Evolutionary conservation across 768 basidiomycete genomes (phyloP), one percentile per base, ranked within the genome.

Genomic region (Psilocybe azurescens): DNA sequence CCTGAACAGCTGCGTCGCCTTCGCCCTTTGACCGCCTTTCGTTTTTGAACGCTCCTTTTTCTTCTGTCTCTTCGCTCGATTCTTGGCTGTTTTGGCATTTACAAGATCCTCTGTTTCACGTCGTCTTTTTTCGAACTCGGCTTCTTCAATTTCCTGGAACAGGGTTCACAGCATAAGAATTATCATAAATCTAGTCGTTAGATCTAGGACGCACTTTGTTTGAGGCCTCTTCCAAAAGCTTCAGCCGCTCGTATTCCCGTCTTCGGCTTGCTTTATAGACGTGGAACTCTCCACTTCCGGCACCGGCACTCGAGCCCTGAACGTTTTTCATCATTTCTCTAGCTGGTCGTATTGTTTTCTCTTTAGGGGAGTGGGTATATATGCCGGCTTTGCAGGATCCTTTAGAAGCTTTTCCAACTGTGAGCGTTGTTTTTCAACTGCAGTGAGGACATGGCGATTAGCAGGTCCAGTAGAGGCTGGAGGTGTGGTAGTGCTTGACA

Each of bases 301-400:
- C 97, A 49, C 97, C 97, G 6, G 97, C 95, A 74, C 93, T 94
- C 14, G 94, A 96, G 0, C 97, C 97, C 75, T 98, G 96, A 6
- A 99, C 97, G 69, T 99, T 99, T 84, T 97, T 98, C 93, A 99
- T 98, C 93, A 95, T 95, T 74, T 95, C 97, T 53, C 93, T 83
- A 8, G 96, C 82, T 1, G 95, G 81, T 18, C 95, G 81, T 32
- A 98, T 80, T 0, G 81, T 82, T 79, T 93, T 95, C 64, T 93
- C 91, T 74, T 93, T 91, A 5, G 91, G 90, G 91, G 81, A n/a
- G 84, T 69, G 1, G 96, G 94, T 9, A 99, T 78, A 70, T 86
- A 85, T 1, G 89, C 93, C 1, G 89, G 87, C 72, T 95, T 96
- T 6, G 83, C 73, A 0, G 97, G 97, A 68, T 99, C 93, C 72